phyloP scores from a whole-genome alignment of 2,329 filamentous ascomycete species.

The Neonectria punicea region DNA sequence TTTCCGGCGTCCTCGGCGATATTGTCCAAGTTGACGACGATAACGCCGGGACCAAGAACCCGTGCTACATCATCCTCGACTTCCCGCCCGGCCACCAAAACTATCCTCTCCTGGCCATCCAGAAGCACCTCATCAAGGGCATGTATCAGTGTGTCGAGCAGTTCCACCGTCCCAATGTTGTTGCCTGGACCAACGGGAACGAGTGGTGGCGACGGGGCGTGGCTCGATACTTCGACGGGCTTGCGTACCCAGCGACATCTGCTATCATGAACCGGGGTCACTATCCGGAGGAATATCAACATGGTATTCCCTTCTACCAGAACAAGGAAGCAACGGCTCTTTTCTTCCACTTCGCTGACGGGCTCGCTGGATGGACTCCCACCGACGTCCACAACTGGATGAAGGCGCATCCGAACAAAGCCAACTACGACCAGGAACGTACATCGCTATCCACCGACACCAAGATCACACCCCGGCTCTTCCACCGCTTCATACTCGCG shows the following conservation, averaged over 20 bases:
- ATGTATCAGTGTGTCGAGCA: too few species aligned
- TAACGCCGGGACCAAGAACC: too few species aligned
- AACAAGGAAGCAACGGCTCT: slow-evolving; percentile 20
- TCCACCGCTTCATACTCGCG: slow-evolving; percentile 26
- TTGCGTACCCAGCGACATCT: slow-evolving; percentile 6
- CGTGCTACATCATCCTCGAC: too few species aligned
- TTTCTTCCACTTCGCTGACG: slow-evolving; percentile 26
- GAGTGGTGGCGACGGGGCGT: slow-evolving; percentile 22
- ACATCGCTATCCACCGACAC: slow-evolving; percentile 19
- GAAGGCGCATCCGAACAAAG: slow-evolving; percentile 30
- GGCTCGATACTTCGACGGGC: slow-evolving; percentile 26
- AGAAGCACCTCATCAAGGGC: too few species aligned
- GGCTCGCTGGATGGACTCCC: slow-evolving; percentile 21
- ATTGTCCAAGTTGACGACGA: too few species aligned
- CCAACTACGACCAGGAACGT: slow-evolving; percentile 19
- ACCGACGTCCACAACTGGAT: slow-evolving; percentile 24
- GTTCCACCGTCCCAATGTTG: too few species aligned
- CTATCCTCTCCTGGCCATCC: too few species aligned
- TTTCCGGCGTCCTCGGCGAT: too few species aligned
- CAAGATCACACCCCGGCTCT: slow-evolving; percentile 20
- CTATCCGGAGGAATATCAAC: slow-evolving; percentile 16
- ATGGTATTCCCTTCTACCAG: slow-evolving; percentile 18
- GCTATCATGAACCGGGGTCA: slow-evolving; percentile 12
- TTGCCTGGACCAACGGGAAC: too few species aligned
- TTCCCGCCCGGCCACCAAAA: too few species aligned